Base-by-base conservation (phyloP, 306 rosid genomes). In the Albizia julibrissin region DNA sequence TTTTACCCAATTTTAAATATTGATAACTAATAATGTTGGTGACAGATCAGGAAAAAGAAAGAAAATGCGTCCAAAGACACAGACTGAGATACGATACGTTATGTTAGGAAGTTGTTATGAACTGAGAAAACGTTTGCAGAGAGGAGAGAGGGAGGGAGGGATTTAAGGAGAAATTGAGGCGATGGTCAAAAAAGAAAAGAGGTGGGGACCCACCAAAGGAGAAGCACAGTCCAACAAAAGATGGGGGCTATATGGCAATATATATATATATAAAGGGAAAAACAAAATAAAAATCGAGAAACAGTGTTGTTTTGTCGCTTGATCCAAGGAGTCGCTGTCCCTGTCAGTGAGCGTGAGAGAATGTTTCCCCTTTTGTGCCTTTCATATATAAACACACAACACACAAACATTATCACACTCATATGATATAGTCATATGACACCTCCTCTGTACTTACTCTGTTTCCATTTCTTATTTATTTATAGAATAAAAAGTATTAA, bases 101-200 rank as follows among this genome's bases (percentile, higher is more conserved):
- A 62, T 62, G 39, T 13, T 27, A 13, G 18, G 10, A 10, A 24
- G 18, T 61, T 26, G 18, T 34, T 64, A 6, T 64, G 10, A 64
- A 8, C 42, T 29, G 11, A 64, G 67, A 29, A 29, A 29, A 64
- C 69, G 6, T 29, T 27, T 14, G 69, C 34, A 3, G 52, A 44
- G 47, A 46, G 19, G 52, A 50, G 40, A 72, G 74, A 34, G 76
- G 12, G 1, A 68, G 72, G 66, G 80, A 85, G 49, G 69, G 88
- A 91, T 84, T 83, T 87, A 90, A 88, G 88, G 88, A 58, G 65
- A 10, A 24, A 58, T 58, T 58, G 65, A 22, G 65, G 65, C 1
- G 87, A 87, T 87, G 91, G 97, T 94, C 97, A 92, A 91, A 80
- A 37, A 84, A 22, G 87, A 43, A 80, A 84, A 26, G 87, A 39